Base-by-base conservation (phyloP, 345 rosid species). In the Acer yangbiense region DNA sequence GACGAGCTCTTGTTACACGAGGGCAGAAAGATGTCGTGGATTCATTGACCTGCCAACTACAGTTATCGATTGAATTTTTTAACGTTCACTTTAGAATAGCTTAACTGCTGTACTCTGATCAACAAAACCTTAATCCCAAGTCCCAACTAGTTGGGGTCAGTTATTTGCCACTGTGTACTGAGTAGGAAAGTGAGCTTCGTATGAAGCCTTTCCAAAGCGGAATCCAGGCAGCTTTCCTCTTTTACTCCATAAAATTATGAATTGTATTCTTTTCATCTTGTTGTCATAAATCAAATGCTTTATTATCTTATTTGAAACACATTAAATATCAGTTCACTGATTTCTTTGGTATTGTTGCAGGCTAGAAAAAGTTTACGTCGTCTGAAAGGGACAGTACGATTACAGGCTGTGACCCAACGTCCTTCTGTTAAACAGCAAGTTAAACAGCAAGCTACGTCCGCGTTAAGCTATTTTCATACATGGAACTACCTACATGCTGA, bases 401-500 rank as follows among this genome's bases (percentile, higher is more conserved):
- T 93, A 77, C 91, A 87, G 86, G 78, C 74, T 39, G 69, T 78
- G 71, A 78, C 86, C 61, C 91, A 85, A 78, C 83, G 84, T 16
- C 25, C 65, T 78, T 83, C 90, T 0, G 85, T 87, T 78, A 85
- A 89, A 86, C 90, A 84, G 83, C 98, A 94, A 86, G 85, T 87
- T 78, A 85, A 89, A 86, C 90, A 84, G 83, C 98, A 94, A 86
- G 92, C 94, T 18, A 70, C 73, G 0, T 81, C 84, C 35, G 87
- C 97, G 35, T 77, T 94, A 82, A 84, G 82, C 76, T 82, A 88
- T 85, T 95, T 96, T 71, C 97, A 96, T 81, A 81, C 93, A 21
- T 96, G 98, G 99, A 90, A 97, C 90, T 83, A 86, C 64, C 84
- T 91, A 74, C 98, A 94, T 81, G 72, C 83, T 6, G 87, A 92